Evolutionary conservation across 2,329 filamentous ascomycete genomes (phyloP).

Genomic region (Aspergillus sp.): DNA sequence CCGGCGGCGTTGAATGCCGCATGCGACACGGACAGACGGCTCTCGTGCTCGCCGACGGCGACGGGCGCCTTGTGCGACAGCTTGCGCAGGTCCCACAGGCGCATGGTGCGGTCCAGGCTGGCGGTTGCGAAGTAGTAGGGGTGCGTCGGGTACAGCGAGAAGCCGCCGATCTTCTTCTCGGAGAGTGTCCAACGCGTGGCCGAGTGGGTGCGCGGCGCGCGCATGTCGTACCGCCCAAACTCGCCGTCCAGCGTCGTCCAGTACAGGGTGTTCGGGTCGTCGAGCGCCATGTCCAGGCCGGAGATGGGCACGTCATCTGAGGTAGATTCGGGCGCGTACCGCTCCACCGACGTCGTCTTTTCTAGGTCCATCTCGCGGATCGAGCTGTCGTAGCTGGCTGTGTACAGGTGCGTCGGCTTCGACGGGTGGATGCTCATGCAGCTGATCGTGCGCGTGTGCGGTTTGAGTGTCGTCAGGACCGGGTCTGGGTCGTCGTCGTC

Average conservation of each 20-base stretch:
- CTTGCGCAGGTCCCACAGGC: slow-evolving; percentile 88
- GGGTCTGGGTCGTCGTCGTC: slow-evolving; percentile 68
- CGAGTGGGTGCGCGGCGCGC: slow-evolving; percentile 54
- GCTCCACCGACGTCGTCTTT: slow-evolving; percentile 74
- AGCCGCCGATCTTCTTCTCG: slow-evolving; percentile 95
- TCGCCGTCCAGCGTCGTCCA: slow-evolving; percentile 84
- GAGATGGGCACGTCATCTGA: slow-evolving; percentile 77
- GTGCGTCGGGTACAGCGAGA: slow-evolving; percentile 75
- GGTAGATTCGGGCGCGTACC: slow-evolving; percentile 72
- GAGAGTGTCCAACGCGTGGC: slow-evolving; percentile 72
- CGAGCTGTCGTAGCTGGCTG: slow-evolving; percentile 88
- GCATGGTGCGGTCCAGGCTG: slow-evolving; percentile 82
- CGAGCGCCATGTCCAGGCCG: slow-evolving; percentile 72
- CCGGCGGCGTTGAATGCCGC: slow-evolving; percentile 85
- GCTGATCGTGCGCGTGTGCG: slow-evolving; percentile 84
- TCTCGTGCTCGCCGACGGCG: slow-evolving; percentile 77
- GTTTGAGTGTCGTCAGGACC: slow-evolving; percentile 84
- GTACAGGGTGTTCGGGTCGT: slow-evolving; percentile 71
- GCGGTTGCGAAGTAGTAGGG: slow-evolving; percentile 86
- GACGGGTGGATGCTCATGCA: slow-evolving; percentile 75
- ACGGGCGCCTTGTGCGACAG: slow-evolving; percentile 63
- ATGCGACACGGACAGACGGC: slow-evolving; percentile 82
- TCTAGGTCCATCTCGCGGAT: slow-evolving; percentile 83
- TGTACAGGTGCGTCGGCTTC: slow-evolving; percentile 74
- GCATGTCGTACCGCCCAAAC: slow-evolving; percentile 78